Percentiles rank a stretch among this genome's conserved stretches.
Evolutionary conservation across 148 eudicot genomes (phyloP).

Genomic region (Heliosperma pusillum): DNA sequence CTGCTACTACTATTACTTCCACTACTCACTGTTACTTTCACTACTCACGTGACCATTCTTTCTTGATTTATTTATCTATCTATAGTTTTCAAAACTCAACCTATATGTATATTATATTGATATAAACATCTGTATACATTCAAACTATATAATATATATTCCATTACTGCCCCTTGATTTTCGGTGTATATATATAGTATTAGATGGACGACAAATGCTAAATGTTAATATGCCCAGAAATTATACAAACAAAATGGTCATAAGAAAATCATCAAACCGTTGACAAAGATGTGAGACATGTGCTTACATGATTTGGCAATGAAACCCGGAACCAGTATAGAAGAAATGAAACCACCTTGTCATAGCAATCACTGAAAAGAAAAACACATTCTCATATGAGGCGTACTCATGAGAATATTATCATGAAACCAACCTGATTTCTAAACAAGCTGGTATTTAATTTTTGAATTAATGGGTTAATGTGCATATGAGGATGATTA

Average conservation of each 20-base stretch:
- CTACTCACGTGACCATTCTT: no score
- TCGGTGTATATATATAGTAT: no score
- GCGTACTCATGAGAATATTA: neutral
- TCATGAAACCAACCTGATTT: no score
- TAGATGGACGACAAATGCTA: neutral
- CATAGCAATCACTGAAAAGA: constrained; percentile 76
- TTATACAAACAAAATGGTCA: neutral
- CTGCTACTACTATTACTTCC: no score
- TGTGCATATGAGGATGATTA: neutral
- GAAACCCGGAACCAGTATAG: constrained; percentile 90
- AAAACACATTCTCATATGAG: neutral
- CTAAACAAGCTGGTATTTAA: no score
- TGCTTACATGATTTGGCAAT: constrained; percentile 61
- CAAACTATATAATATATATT: no score
- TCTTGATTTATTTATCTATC: no score
- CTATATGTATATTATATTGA: no score
- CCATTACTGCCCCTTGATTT: no score
- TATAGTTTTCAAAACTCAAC: no score
- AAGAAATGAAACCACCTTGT: constrained; percentile 71
- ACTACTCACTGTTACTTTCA: no score
- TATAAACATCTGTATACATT: no score
- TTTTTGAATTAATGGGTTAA: neutral
- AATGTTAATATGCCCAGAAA: neutral
- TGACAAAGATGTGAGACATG: constrained; percentile 5
- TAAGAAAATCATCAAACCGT: neutral